Evolutionary conservation across 1,284 basidiomycete species (phyloP).

Genomic region (Chalciporus sp.): DNA sequence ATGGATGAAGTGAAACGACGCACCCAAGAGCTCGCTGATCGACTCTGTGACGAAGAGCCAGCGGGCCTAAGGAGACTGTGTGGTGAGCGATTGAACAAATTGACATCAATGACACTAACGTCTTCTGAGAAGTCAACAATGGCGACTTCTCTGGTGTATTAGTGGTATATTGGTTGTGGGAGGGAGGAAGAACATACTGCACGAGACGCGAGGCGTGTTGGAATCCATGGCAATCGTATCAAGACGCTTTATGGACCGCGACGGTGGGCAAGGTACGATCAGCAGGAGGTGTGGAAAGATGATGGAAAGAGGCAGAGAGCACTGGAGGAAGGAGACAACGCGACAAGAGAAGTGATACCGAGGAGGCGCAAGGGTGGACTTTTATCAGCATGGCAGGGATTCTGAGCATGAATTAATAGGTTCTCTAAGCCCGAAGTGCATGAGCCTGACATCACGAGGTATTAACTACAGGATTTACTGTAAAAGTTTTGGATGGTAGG

Average conservation of each 20-base stretch:
- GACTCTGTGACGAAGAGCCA: conserved; percentile 75
- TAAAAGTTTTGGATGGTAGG: conserved; percentile 1
- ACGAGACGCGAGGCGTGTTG: conserved; percentile 61
- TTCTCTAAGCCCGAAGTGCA: conserved; percentile 15
- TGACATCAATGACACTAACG: conserved; percentile 38
- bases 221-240: conserved; percentile 31
- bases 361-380: conserved; percentile 3
- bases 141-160: conserved; percentile 50
- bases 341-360: conserved; percentile 1
- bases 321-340: neutral
- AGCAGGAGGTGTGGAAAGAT: neutral
- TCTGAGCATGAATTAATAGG: conserved; percentile 14
- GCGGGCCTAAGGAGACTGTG: conserved; percentile 47
- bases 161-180: conserved; percentile 1
- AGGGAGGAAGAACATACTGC: conserved; percentile 52
- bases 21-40: conserved; percentile 69
- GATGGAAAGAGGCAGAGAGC: neutral
- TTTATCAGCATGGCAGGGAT: conserved; percentile 23
- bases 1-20: conserved; percentile 12
- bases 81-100: conserved; percentile 1
- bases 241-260: neutral
- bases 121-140: conserved; percentile 76
- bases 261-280: conserved; percentile 6
- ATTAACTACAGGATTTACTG: conserved; percentile 7
- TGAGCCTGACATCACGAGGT: conserved; percentile 22